Evolutionary conservation across 257 asterid species (phyloP).

Genomic region (Apocynum venetum): DNA sequence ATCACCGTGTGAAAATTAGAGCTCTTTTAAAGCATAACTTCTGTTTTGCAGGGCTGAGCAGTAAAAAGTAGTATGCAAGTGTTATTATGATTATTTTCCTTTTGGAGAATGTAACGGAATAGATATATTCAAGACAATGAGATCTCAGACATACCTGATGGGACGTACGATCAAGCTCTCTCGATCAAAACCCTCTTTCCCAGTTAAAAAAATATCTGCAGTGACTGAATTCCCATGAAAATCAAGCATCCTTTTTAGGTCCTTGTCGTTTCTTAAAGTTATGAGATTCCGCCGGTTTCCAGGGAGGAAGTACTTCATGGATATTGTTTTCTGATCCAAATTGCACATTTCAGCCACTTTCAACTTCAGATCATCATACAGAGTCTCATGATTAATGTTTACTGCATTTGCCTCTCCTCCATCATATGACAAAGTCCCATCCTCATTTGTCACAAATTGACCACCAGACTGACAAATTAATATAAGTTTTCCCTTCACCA

Average conservation of each 20-base stretch:
- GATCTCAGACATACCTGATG: constrained; percentile 44
- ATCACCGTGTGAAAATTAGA: neutral
- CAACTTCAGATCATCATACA: constrained; percentile 63
- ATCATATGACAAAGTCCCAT: constrained; percentile 63
- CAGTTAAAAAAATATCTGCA: constrained; percentile 69
- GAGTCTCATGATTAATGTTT: constrained; percentile 57
- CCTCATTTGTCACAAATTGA: constrained; percentile 57
- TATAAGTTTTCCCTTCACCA: constrained; percentile 90
- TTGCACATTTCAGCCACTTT: constrained; percentile 74
- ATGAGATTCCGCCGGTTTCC: constrained; percentile 81
- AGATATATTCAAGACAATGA: constrained; percentile 13
- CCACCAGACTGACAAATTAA: constrained; percentile 89
- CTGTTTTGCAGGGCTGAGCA: neutral
- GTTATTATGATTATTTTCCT: neutral
- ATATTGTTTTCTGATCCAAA: constrained; percentile 58
- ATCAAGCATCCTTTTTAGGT: constrained; percentile 74
- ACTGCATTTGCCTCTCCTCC: constrained; percentile 91
- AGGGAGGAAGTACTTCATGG: constrained; percentile 85
- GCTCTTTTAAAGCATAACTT: neutral
- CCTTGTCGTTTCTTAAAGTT: constrained; percentile 67
- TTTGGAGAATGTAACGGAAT: neutral
- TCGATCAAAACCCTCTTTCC: constrained; percentile 68
- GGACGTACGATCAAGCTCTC: constrained; percentile 34
- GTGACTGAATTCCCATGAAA: constrained; percentile 82
- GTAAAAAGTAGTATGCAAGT: neutral